A percentile compares a stretch with the other conserved stretches of the same genome.
Conservation (phyloP, 495 filamentous ascomycete genomes). For the Penicillium fimorum region DNA sequence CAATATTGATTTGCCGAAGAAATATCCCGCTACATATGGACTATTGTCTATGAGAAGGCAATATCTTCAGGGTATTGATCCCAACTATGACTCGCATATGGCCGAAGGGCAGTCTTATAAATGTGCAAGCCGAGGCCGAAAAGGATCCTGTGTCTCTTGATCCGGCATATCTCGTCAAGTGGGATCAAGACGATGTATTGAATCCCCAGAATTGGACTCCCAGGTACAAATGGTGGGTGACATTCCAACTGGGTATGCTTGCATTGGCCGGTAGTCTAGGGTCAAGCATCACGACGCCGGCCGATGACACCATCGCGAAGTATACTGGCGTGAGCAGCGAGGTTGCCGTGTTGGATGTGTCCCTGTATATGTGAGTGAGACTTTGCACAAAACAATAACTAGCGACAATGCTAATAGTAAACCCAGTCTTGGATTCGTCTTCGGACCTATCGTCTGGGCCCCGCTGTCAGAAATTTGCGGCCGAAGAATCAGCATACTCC, state of each 20-base stretch:
- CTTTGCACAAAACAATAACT: background rate
- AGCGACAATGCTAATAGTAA: background rate
- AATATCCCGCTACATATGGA: background rate
- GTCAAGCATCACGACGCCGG: constrained; percentile 50
- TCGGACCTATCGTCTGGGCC: constrained; percentile 39
- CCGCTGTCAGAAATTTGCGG: constrained; percentile 39
- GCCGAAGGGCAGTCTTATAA: background rate
- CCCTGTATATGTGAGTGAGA: constrained; percentile 1
- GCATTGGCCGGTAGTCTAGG: constrained; percentile 50
- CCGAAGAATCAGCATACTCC: constrained; percentile 41
- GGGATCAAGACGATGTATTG: constrained; percentile 9
- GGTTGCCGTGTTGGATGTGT: constrained; percentile 15
- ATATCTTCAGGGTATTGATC: background rate
- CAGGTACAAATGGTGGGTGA: constrained; percentile 48
- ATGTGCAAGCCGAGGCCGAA: background rate
- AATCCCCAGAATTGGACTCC: constrained; percentile 51
- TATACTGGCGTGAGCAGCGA: constrained; percentile 39
- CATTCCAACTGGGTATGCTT: constrained; percentile 50
- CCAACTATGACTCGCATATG: background rate
- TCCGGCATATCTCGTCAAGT: constrained; percentile 12
- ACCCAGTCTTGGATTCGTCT: constrained; percentile 32
- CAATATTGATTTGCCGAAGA: background rate
- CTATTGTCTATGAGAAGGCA: background rate
- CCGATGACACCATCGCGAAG: constrained; percentile 37
- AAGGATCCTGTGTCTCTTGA: background rate